Evolutionary conservation across 768 basidiomycete genomes (phyloP).

Genomic region (Hericium alpestre): DNA sequence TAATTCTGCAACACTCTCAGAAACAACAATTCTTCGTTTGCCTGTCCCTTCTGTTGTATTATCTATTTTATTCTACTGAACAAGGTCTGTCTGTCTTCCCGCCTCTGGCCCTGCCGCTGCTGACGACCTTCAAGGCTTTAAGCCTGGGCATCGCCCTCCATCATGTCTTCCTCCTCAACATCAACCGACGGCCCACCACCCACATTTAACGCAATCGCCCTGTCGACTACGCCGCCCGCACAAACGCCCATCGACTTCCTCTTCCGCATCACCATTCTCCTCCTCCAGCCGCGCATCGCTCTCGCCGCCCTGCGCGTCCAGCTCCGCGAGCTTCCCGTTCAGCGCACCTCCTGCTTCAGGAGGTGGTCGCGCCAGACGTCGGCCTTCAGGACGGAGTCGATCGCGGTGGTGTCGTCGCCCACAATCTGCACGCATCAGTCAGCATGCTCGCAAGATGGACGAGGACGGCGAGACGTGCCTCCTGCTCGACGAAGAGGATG

Average conservation of each 20-base stretch:
- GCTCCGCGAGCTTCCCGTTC: conserved; percentile 58
- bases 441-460: not conserved
- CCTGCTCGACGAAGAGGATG: conserved; percentile 97
- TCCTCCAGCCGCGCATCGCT: conserved; percentile 35
- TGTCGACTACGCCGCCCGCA: not conserved
- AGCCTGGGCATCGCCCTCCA: not conserved
- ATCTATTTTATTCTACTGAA: no score
- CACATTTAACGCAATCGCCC: not conserved
- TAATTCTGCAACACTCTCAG: no score
- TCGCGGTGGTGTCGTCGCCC: conserved; percentile 86
- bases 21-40: no score
- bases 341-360: conserved; percentile 72
- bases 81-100: no score
- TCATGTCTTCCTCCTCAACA: not conserved
- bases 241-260: not conserved
- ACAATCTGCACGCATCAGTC: conserved; percentile 45
- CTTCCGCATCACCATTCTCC: conserved; percentile 7
- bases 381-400: conserved; percentile 96
- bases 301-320: conserved; percentile 69
- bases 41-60: no score
- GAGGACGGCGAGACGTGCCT: conserved; percentile 36
- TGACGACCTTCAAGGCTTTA: no score
- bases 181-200: not conserved
- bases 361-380: conserved; percentile 97
- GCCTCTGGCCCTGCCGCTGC: no score